phyloP scores from a whole-genome alignment of 129 eudicot genomes.

The Deinandra increscens region DNA sequence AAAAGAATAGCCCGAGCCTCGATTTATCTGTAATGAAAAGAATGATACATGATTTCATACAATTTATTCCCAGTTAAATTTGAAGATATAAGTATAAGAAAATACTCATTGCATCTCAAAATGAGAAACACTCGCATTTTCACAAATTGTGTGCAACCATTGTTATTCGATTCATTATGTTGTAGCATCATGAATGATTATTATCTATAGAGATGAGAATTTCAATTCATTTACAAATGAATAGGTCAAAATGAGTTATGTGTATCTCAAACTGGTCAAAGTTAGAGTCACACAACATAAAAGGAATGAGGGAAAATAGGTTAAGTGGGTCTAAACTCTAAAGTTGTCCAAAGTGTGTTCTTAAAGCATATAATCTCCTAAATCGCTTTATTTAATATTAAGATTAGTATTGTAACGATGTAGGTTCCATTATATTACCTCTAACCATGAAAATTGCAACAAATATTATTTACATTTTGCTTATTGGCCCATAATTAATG shows the following conservation, averaged over 20 bases:
- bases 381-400: not conserved
- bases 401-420: not conserved
- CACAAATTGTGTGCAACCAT: not conserved
- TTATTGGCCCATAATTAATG: not conserved
- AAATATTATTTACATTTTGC: not conserved
- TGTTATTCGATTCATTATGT: not conserved
- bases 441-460: not conserved
- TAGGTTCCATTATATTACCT: not conserved
- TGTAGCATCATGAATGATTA: not conserved
- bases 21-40: conserved; percentile 61
- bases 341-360: not conserved
- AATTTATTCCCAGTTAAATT: not conserved
- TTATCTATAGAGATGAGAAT: not conserved
- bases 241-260: not conserved
- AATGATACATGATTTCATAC: conserved; percentile 13
- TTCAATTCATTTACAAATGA: not conserved
- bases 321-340: not conserved
- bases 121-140: conserved; percentile 11
- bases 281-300: not conserved
- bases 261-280: not conserved
- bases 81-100: not conserved
- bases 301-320: not conserved
- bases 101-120: not conserved
- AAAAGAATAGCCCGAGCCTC: conserved; percentile 71
- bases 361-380: not conserved